A percentile compares a stretch with the other conserved stretches of the same genome.
These are phyloP conservation scores for Botrytis sinoallii DNA, from an alignment of 2,329 filamentous ascomycete genomes.

Conservation along the genomic window DNA sequence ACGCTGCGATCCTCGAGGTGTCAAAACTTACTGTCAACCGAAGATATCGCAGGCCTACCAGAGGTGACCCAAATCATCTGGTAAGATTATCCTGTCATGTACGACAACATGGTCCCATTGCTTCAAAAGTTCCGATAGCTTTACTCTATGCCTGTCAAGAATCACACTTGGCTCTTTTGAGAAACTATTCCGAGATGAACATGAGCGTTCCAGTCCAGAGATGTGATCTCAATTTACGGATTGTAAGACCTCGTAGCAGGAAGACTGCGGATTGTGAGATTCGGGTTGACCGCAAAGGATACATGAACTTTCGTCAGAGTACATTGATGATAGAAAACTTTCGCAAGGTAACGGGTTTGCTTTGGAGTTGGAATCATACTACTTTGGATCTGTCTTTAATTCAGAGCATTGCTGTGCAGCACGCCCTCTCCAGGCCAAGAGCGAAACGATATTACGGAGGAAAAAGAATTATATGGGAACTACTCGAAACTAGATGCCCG, in stretches of 20 bases:
- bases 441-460: background rate
- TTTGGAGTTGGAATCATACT: background rate
- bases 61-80: fast-evolving
- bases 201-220: background rate
- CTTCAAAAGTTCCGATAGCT: background rate
- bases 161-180: background rate
- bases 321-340: background rate
- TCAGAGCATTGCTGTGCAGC: background rate
- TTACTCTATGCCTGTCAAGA: background rate
- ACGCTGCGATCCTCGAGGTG: background rate
- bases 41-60: background rate
- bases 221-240: background rate
- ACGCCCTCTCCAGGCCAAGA: too few species aligned
- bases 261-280: background rate
- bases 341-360: background rate
- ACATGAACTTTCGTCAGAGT: background rate
- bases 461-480: background rate
- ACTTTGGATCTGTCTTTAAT: background rate
- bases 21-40: background rate
- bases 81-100: background rate
- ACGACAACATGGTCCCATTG: background rate
- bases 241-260: background rate
- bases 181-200: background rate
- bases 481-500: background rate
- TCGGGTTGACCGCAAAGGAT: background rate